Evolutionary conservation across 768 basidiomycete genomes (phyloP).

Genomic region (Pleurotus giganteus): DNA sequence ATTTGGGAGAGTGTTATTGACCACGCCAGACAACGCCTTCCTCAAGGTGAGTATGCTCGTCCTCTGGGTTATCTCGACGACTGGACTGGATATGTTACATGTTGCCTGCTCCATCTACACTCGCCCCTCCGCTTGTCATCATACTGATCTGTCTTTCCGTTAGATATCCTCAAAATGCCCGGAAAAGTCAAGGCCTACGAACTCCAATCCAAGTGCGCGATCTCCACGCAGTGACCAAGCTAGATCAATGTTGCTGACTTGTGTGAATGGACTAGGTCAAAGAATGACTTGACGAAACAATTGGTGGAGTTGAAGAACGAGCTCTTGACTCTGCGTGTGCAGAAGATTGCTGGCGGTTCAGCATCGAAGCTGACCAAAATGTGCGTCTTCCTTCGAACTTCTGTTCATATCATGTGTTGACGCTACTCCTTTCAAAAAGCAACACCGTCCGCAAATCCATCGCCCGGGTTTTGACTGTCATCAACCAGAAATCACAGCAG

Average conservation of each 20-base stretch:
- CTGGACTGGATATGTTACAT: no score
- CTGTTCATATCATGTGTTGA: slow-evolving; percentile 1
- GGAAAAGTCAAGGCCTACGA: slow-evolving; percentile 95
- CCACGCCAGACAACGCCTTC: slow-evolving; percentile 39
- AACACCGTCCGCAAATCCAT: slow-evolving; percentile 97
- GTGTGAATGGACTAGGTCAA: slow-evolving; percentile 60
- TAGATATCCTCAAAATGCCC: slow-evolving; percentile 58
- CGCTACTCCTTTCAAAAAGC: slow-evolving; percentile 40
- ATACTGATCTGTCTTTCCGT: neutral
- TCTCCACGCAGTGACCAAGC: neutral
- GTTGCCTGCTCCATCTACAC: neutral
- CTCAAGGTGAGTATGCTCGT: slow-evolving; percentile 38
- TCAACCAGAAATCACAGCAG: slow-evolving; percentile 97
- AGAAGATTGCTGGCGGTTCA: slow-evolving; percentile 96
- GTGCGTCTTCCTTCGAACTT: slow-evolving; percentile 46
- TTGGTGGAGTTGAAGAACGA: slow-evolving; percentile 93
- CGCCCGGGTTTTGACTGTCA: slow-evolving; percentile 96
- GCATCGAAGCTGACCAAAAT: slow-evolving; percentile 97
- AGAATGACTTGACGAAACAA: slow-evolving; percentile 95
- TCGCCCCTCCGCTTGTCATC: neutral
- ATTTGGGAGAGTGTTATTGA: neutral
- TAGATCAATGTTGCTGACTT: neutral
- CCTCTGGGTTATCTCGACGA: neutral
- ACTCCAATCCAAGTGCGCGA: slow-evolving; percentile 87
- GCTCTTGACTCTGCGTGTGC: slow-evolving; percentile 90